Base-by-base conservation (phyloP, 2,329 filamentous ascomycete genomes). In the Colletotrichum acutatum region DNA sequence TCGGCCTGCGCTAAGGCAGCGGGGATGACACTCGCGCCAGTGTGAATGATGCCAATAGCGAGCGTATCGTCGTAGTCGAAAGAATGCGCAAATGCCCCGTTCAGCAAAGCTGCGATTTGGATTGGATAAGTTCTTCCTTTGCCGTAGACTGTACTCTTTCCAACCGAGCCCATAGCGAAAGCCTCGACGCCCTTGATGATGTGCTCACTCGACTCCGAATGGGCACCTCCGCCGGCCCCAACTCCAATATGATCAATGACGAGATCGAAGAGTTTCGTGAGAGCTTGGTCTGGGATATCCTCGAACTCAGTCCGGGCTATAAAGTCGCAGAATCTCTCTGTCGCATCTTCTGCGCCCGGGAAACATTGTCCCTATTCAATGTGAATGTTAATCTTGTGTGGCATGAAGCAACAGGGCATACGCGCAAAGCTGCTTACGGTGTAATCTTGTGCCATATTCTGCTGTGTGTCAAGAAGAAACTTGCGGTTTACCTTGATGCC, bases 21-120 rank as follows among this genome's bases (percentile, higher is more conserved):
- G 0, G 82, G 79, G 8, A 83, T 82, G 19, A 83, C 78, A 0
- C 83, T 83, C 0, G 83, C 80, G 32, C 84, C 84, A 0, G 83
- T 80, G 73, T 86, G 84, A 19, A 85, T 76, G 19, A 83, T 82
- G 2, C 82, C 83, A 3, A 78, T 75, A 2, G 83, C 83, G 69
- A 84, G 82, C 2, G 84, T 86, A 74, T 86, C 84, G 75, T 86
- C 84, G 75, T 85, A 85, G 74, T 86, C 84, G 62, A 84, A 78
- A 4, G 81, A 82, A 76, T 86, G 84, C 9, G 81, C 82, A 46
- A 85, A 80, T 1, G 83, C 79, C 5, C 82, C 83, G 66, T 86
- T 86, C 26, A 86, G 74, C 12, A 86, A 77, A 1, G 79, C 82
- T 2, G 84, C 84, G 60, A 82, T 83, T 26, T 83, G 83, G 2